Base-by-base conservation (phyloP, 225 moss, liverwort and hornwort species). In the Physcomitrium patens region DNA sequence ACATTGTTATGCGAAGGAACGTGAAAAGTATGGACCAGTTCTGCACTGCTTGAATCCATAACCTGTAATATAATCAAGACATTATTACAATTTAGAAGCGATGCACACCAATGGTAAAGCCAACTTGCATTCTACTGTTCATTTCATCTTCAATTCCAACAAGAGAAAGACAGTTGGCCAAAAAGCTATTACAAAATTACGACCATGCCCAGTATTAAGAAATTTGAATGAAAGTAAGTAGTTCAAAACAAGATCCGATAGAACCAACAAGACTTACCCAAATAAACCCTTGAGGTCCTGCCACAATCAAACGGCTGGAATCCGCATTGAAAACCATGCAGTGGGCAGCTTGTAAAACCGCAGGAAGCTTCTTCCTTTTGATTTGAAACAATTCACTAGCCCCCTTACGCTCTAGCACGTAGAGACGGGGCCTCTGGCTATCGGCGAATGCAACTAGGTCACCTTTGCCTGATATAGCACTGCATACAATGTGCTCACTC, bases 401-500 rank as follows among this genome's bases (percentile, higher is more conserved):
- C 61, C 63, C 48, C 59, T 86, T 79, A 41, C 82, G 82, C 68
- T 89, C 84, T 43, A 95, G 72, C 53, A 87, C 79, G 68, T 91
- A 93, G 3, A 99, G 82, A 59, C 95, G 91, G 5, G 95, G 91
- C 65, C 87, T 91, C 12, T 89, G 80, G 53, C 89, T 89, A 77
- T 95, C 93, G 72, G 95, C 89, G 43, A 95, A 90, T 50, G 99
- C 90, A 63, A 99, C 84, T 64, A 85, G 86, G 8, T 63, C 70
- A 9, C 99, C 99, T 63, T 95, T 80, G 59, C 76, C 83, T 58
- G 99, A 95, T 49, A 99, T 90, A n/a, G 99, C 88, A 89, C 99
- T 99, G 82, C 95, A 95, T 31, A 83, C 74, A 72, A 99, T 95
- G 61, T 95, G 93, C 72, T 86, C 91, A 62, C 75, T 81, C 44